Percentiles rank a stretch among this genome's conserved stretches.
phyloP scores from a whole-genome alignment of 2,329 filamentous ascomycete species.

The Aquanectria penicillioides region DNA sequence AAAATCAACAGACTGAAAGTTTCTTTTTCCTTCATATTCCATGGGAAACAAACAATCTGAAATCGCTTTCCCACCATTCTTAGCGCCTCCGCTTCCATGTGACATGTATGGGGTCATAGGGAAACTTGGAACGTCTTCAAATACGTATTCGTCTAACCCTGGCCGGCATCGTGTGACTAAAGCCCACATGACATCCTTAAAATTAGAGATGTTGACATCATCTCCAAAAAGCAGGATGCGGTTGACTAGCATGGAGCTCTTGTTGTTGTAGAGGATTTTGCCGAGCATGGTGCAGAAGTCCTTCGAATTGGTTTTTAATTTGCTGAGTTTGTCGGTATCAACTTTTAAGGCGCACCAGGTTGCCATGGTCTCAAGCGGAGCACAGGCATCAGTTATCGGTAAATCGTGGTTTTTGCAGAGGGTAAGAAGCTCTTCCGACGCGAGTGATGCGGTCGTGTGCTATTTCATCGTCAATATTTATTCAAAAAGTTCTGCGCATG shows the following conservation, averaged over 20 bases:
- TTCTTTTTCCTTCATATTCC: constrained; percentile 51
- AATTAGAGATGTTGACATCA: constrained; percentile 58
- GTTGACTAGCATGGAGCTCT: constrained; percentile 54
- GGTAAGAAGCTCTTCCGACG: background rate
- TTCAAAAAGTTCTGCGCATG: background rate
- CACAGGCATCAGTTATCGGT: constrained; percentile 51
- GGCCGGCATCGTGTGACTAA: constrained; percentile 59
- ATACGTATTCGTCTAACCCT: constrained; percentile 53
- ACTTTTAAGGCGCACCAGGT: constrained; percentile 64
- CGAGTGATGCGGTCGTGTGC: constrained; percentile 5
- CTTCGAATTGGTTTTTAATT: constrained; percentile 31
- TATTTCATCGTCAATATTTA: background rate
- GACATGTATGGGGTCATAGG: constrained; percentile 58
- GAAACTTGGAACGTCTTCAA: constrained; percentile 54
- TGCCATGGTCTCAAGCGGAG: constrained; percentile 57
- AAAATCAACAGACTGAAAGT: constrained; percentile 45
- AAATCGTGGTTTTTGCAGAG: background rate
- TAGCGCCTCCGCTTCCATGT: constrained; percentile 48
- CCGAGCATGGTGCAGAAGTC: constrained; percentile 26
- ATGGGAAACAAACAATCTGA: constrained; percentile 53
- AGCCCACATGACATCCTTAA: constrained; percentile 59
- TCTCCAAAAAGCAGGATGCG: constrained; percentile 57
- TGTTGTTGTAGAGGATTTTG: constrained; percentile 14
- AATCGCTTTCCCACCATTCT: constrained; percentile 56
- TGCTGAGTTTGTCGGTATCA: constrained; percentile 65